Base-by-base conservation (phyloP, 345 rosid species). In the Aurinia saxatilis region DNA sequence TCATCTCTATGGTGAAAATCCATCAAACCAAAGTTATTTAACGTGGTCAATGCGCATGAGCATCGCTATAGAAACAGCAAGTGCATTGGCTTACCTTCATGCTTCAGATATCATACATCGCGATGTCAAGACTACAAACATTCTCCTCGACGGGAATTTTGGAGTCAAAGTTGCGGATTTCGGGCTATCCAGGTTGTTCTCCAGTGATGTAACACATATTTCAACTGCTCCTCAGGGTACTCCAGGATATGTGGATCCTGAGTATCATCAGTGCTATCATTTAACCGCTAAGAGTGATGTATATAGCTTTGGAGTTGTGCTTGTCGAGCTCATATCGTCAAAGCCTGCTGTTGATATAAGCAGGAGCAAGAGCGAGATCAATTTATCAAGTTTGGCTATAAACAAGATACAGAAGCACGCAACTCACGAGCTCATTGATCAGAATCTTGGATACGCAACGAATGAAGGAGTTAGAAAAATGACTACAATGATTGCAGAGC, bases 211-310 rank as follows among this genome's bases (percentile, higher is more conserved):
- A 31, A 86, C 85, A 16, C 90, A 86, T 38, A 56, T 86, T 13
- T 86, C 90, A 29, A 81, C 90, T 0, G 82, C 82, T 68, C 93
- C 93, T 60, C 87, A 86, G 44, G 92, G 92, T 10, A 83, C 87
- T 42, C 85, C 89, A 0, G 93, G 89, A 35, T 81, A 80, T 31
- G 80, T 84, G 29, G 90, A 86, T 27, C 93, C 90, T 0, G 90
- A 86, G 13, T 86, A 86, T 61, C 74, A 84, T 39, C 80, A 60
- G 7, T 79, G 78, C 60, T 86, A 84, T 75, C 85, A 80, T 61
- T 75, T 86, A n/a, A 86, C 82, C 0, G 79, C 70, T 35, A 83
- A 78, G 73, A 86, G 93, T 31, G 93, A 86, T 29, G 90, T 86
- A 0, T 86, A 81, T 34, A 86, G 93, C 74, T 86, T 86, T 21